Evolutionary conservation across 805 yeast genomes (phyloP).

Genomic region (Pichia nanzhaoensis): DNA sequence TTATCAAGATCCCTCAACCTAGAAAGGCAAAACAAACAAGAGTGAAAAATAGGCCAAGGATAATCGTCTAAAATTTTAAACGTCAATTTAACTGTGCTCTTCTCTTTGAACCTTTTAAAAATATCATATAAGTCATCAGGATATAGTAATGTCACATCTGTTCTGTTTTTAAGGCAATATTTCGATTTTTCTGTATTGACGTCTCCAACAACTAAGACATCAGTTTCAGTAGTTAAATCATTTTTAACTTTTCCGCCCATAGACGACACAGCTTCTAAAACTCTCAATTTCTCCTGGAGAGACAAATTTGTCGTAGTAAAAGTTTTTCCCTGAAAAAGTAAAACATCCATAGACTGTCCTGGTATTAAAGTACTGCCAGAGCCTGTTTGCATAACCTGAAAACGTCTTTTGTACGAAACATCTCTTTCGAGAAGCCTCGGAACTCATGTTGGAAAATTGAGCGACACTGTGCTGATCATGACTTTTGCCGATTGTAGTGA

Average conservation of each 20-base stretch:
- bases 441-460: too few relatives aligned
- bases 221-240: conserved; percentile 56
- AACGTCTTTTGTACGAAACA: too few relatives aligned
- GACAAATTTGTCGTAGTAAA: conserved; percentile 55
- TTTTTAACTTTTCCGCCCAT: conserved; percentile 56
- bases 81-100: conserved; percentile 31
- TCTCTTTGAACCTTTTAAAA: conserved; percentile 47
- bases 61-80: conserved; percentile 15
- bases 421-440: too few relatives aligned
- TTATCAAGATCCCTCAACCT: conserved; percentile 24
- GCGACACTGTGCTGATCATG: too few relatives aligned
- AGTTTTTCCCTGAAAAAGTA: conserved; percentile 40
- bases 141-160: conserved; percentile 51
- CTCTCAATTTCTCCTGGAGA: conserved; percentile 33
- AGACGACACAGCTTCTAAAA: conserved; percentile 39
- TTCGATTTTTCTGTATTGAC: conserved; percentile 49
- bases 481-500: too few relatives aligned
- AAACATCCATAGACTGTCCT: not conserved
- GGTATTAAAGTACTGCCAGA: too few relatives aligned
- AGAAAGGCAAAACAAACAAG: conserved; percentile 40
- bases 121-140: conserved; percentile 37
- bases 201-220: conserved; percentile 53
- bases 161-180: conserved; percentile 43
- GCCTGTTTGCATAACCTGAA: too few relatives aligned
- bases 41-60: conserved; percentile 38